phyloP scores from a whole-genome alignment of 805 yeast genomes.

The Schwanniomyces sp. region DNA sequence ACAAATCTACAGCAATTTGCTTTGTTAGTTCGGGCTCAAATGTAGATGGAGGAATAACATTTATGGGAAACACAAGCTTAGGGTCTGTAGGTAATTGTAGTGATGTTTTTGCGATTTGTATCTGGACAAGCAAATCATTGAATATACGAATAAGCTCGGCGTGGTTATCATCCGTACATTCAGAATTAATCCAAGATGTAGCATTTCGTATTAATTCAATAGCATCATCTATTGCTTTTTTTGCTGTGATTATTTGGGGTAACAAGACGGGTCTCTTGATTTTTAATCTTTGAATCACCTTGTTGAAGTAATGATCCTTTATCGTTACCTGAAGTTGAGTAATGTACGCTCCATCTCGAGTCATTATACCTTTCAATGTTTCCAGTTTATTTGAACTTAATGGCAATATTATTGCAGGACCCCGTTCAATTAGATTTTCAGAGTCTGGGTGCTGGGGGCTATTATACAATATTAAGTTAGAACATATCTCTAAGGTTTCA shows the following conservation, averaged over 20 bases:
- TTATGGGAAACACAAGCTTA: constrained; percentile 56
- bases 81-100: constrained; percentile 47
- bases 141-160: constrained; percentile 24
- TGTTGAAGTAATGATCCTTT: constrained; percentile 41
- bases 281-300: constrained; percentile 26
- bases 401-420: constrained; percentile 54
- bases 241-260: constrained; percentile 48
- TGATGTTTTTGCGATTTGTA: constrained; percentile 33
- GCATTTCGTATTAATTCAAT: constrained; percentile 22
- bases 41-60: constrained; percentile 33
- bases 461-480: constrained; percentile 35
- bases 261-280: constrained; percentile 36
- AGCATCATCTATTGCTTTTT: constrained; percentile 39
- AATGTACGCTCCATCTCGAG: constrained; percentile 54
- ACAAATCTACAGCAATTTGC: constrained; percentile 54
- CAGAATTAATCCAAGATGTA: constrained; percentile 8
- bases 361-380: constrained; percentile 58
- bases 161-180: constrained; percentile 4
- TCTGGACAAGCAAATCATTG: constrained; percentile 22
- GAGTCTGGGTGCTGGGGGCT: constrained; percentile 35
- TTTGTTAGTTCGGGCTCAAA: constrained; percentile 50
- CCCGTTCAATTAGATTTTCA: constrained; percentile 24
- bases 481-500: constrained; percentile 39
- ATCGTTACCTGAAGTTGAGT: constrained; percentile 45
- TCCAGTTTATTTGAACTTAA: constrained; percentile 56